These are phyloP conservation scores for Pyricularia grisea DNA, from an alignment of 2,329 filamentous ascomycete species.

Conservation along the genomic window DNA sequence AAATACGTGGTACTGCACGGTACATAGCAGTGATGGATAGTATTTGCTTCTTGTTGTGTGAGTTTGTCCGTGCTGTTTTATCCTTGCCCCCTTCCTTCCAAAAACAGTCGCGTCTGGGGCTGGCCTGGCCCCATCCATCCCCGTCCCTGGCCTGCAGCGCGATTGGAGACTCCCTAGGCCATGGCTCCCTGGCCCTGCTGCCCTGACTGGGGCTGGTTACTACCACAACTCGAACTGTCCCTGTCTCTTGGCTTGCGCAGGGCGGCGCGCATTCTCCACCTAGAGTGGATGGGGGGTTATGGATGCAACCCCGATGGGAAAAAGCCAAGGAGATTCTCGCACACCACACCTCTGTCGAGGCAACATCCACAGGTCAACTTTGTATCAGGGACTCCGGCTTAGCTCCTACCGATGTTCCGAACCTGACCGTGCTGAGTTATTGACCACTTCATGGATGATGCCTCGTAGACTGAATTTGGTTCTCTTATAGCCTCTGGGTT, in stretches of 20 bases:
- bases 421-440: conserved; percentile 29
- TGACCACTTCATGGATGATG: conserved; percentile 25
- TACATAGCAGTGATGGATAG: background rate
- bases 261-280: background rate
- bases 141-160: conserved; percentile 19
- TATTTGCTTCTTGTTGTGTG: conserved; percentile 11
- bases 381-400: conserved; percentile 41
- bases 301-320: conserved; percentile 21
- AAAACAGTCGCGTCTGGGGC: conserved; percentile 18
- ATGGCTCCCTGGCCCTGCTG: conserved; percentile 18
- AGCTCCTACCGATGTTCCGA: conserved; percentile 42
- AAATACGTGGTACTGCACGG: background rate
- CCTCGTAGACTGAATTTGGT: conserved; percentile 27
- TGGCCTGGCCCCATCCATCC: conserved; percentile 15
- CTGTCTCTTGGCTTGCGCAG: conserved; percentile 5
- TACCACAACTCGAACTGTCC: conserved; percentile 24
- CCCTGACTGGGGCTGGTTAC: background rate
- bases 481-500: conserved; percentile 40
- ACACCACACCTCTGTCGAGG: conserved; percentile 19
- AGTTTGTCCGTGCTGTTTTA: conserved; percentile 17
- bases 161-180: conserved; percentile 20
- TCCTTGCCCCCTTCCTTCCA: conserved; percentile 20
- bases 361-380: conserved; percentile 23
- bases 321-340: conserved; percentile 28
- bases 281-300: conserved; percentile 25